phyloP scores from a whole-genome alignment of 2,329 filamentous ascomycete genomes.

The Pyrenophora seminiperda region DNA sequence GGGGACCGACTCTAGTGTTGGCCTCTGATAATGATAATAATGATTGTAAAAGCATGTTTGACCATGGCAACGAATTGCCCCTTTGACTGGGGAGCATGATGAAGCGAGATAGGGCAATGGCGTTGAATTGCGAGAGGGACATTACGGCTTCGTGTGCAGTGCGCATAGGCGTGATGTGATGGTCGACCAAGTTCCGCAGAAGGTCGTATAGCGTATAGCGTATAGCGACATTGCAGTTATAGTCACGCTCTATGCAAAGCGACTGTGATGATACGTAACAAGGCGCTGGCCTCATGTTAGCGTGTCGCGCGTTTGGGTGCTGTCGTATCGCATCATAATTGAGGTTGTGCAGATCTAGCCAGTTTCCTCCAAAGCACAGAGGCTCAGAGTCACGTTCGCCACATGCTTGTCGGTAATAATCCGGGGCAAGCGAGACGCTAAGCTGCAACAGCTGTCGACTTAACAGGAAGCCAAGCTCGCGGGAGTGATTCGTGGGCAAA shows the following conservation, averaged over 20 bases:
- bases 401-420: constrained; percentile 10
- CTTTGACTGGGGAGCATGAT: not conserved
- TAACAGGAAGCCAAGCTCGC: not conserved
- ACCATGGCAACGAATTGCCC: not conserved
- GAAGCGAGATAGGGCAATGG: not conserved
- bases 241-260: not conserved
- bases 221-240: constrained; percentile 6
- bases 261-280: constrained; percentile 1
- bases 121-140: not conserved
- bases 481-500: constrained; percentile 2
- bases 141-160: constrained; percentile 5
- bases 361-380: not conserved
- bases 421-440: constrained; percentile 14
- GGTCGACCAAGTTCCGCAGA: constrained; percentile 5
- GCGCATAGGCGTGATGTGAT: constrained; percentile 3
- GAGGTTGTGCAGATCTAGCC: constrained; percentile 9
- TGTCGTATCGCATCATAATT: constrained; percentile 1
- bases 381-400: constrained; percentile 5
- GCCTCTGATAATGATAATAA: no score
- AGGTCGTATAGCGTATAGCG: constrained; percentile 4
- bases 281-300: constrained; percentile 7
- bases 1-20: constrained; percentile 1
- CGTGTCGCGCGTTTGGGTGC: constrained; percentile 1
- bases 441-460: no score
- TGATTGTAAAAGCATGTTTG: not conserved